phyloP scores from a whole-genome alignment of 2,329 filamentous ascomycete species.

The Claviceps pazoutovae region DNA sequence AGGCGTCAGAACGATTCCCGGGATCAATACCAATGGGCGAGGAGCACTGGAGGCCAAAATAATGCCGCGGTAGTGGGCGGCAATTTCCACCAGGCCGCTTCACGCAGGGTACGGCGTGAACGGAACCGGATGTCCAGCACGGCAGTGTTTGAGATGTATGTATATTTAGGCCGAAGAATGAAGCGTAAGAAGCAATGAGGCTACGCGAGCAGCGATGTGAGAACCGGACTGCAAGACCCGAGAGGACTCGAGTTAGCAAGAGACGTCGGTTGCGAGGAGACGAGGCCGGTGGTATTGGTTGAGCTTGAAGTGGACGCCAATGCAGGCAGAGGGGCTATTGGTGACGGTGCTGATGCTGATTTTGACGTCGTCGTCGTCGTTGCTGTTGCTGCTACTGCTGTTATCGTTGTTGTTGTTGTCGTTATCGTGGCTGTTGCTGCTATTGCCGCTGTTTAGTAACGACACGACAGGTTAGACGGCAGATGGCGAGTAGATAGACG shows the following conservation, averaged over 20 bases:
- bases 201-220: not conserved
- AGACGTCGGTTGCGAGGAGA: not conserved
- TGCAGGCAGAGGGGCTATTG: not conserved
- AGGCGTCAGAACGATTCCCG: not conserved
- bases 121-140: not conserved
- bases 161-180: not conserved
- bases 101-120: not conserved
- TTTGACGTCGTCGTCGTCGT: not conserved
- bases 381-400: not conserved
- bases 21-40: not conserved
- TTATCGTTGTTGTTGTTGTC: not conserved
- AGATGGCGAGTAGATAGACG: not conserved
- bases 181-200: not conserved
- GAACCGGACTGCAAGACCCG: not conserved
- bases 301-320: not conserved
- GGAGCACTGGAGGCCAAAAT: not conserved
- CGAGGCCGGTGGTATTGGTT: not conserved
- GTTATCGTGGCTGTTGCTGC: not conserved
- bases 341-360: not conserved
- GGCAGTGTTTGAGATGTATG: not conserved
- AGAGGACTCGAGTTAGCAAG: not conserved
- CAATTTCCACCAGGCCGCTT: not conserved
- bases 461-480: not conserved
- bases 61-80: not conserved
- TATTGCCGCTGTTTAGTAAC: not conserved